phyloP scores from a whole-genome alignment of 768 basidiomycete species.

The Trametes elegans region DNA sequence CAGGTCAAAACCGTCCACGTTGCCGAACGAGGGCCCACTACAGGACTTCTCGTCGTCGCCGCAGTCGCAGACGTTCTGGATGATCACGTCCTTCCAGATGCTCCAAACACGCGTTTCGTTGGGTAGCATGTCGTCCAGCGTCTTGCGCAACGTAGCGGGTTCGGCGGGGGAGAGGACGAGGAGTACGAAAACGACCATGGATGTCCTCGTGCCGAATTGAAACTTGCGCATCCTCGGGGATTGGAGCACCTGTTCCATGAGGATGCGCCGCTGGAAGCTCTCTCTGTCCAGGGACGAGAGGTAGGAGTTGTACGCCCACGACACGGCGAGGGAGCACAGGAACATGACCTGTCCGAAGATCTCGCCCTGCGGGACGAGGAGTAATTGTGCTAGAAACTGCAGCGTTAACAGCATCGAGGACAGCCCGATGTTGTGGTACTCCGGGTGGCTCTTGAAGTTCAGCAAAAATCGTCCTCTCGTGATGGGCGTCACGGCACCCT shows the following conservation, averaged over 20 bases:
- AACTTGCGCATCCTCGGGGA: background rate
- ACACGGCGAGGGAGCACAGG: conserved; percentile 12
- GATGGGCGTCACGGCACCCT: conserved; percentile 16
- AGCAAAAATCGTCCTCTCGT: conserved; percentile 15
- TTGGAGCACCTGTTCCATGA: background rate
- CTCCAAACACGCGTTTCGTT: conserved; percentile 5
- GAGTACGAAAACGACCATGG: conserved; percentile 7
- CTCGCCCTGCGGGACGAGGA: conserved; percentile 12
- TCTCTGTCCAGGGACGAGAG: conserved; percentile 13
- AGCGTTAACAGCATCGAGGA: conserved; percentile 4
- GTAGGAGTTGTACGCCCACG: conserved; percentile 15
- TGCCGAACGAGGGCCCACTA: background rate
- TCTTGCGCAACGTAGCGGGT: background rate
- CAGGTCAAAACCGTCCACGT: background rate
- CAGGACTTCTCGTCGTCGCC: background rate
- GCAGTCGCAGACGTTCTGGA: background rate
- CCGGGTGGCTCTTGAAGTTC: conserved; percentile 11
- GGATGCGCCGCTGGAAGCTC: conserved; percentile 12
- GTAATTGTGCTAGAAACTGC: conserved; percentile 8
- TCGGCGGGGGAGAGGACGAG: conserved; percentile 4
- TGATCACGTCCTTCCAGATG: background rate
- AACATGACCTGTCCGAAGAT: conserved; percentile 18
- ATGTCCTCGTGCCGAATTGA: conserved; percentile 2
- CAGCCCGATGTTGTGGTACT: conserved; percentile 16
- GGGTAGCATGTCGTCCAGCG: conserved; percentile 3